Percentiles rank a stretch among this genome's conserved stretches.
phyloP scores from a whole-genome alignment of 805 yeast genomes.

The Spathaspora boniae region DNA sequence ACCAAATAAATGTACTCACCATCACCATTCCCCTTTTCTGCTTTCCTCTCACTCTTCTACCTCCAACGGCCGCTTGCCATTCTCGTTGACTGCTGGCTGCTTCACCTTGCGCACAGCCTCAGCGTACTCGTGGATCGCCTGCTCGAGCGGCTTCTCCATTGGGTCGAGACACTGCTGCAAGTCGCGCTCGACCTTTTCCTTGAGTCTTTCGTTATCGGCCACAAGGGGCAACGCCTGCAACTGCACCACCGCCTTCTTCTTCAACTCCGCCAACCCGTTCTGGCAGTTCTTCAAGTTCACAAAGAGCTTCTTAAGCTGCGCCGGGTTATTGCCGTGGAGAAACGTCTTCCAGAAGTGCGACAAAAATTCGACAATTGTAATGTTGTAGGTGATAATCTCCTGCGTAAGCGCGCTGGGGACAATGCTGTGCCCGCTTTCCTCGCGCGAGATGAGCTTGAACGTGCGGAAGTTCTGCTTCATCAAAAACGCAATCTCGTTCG shows the following conservation, averaged over 20 bases:
- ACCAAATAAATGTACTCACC: neutral
- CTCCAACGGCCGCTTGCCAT: constrained; percentile 30
- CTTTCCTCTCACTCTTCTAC: neutral
- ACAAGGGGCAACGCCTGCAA: constrained; percentile 23
- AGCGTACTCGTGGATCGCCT: constrained; percentile 34
- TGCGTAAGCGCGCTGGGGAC: constrained; percentile 25
- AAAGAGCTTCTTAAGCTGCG: constrained; percentile 35
- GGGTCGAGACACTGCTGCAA: constrained; percentile 30
- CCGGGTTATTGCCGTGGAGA: constrained; percentile 34
- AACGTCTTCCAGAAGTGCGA: constrained; percentile 43
- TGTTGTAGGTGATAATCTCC: constrained; percentile 35
- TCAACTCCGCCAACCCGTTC: constrained; percentile 23
- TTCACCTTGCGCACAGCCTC: constrained; percentile 20
- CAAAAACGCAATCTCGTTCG: constrained; percentile 26
- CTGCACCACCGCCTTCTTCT: constrained; percentile 17
- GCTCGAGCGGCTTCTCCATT: constrained; percentile 27
- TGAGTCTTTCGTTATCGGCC: constrained; percentile 25
- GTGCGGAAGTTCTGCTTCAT: constrained; percentile 35
- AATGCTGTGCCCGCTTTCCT: constrained; percentile 12
- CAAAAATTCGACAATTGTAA: constrained; percentile 39
- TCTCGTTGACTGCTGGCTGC: constrained; percentile 22
- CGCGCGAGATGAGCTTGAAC: constrained; percentile 18
- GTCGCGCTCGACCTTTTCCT: constrained; percentile 32
- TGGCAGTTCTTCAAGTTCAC: constrained; percentile 34
- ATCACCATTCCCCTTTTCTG: neutral